phyloP scores from a whole-genome alignment of 2,329 filamentous ascomycete genomes.

The Alternaria postmessia region DNA sequence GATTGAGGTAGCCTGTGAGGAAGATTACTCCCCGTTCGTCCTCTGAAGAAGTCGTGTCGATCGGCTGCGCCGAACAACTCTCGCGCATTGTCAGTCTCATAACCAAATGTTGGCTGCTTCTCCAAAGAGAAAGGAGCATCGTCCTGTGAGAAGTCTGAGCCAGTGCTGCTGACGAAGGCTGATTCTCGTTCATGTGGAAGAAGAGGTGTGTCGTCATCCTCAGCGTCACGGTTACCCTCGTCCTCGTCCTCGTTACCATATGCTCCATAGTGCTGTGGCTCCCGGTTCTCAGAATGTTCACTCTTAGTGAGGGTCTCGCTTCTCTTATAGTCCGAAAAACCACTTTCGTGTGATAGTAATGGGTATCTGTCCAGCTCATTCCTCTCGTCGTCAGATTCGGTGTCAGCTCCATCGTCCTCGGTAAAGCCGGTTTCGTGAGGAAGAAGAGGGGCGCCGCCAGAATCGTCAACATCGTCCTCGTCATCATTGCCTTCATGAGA shows the following conservation, averaged over 20 bases:
- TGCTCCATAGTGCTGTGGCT: conserved; percentile 20
- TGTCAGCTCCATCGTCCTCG: conserved; percentile 8
- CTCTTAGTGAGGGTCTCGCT: conserved; percentile 26
- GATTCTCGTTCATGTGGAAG: conserved; percentile 35
- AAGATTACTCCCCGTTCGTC: conserved; percentile 32
- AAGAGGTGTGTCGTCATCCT: conserved; percentile 25
- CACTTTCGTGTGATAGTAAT: conserved; percentile 50
- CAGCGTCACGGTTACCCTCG: conserved; percentile 3
- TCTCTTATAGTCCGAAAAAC: conserved; percentile 22
- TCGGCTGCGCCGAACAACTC: conserved; percentile 19
- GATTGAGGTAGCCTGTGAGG: conserved; percentile 40
- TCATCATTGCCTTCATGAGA: conserved; percentile 19
- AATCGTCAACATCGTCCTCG: conserved; percentile 8
- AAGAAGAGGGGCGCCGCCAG: conserved; percentile 27
- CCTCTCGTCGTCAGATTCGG: conserved; percentile 24
- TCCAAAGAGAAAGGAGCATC: conserved; percentile 13
- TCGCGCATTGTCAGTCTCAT: conserved; percentile 17
- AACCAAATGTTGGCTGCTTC: conserved; percentile 18
- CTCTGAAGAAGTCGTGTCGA: conserved; percentile 27
- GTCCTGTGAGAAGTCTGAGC: conserved; percentile 26
- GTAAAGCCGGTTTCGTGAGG: conserved; percentile 30
- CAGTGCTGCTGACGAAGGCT: conserved; percentile 18
- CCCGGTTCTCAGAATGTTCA: conserved; percentile 19
- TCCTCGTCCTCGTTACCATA: conserved; percentile 12
- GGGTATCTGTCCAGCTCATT: conserved; percentile 41